Conservation (phyloP, 2,329 filamentous ascomycete genomes). For the Xylariomycetidae sp. region DNA sequence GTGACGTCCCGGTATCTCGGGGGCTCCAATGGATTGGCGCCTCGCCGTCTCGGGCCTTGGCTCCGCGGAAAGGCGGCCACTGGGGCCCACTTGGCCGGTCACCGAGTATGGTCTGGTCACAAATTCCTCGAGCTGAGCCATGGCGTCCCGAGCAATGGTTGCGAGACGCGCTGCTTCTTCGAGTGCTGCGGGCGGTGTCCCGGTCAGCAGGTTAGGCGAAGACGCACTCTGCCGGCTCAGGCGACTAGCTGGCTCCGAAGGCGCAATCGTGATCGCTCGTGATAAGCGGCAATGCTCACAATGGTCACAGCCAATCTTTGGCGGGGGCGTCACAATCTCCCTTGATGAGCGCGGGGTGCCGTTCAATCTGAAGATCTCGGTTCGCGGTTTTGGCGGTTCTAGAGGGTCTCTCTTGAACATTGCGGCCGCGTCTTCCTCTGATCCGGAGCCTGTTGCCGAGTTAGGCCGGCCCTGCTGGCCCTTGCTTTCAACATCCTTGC, state of each 20-base stretch:
- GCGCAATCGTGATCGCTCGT: slow-evolving; percentile 4
- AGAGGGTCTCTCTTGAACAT: slow-evolving; percentile 3
- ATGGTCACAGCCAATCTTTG: slow-evolving; percentile 11
- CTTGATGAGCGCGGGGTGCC: neutral
- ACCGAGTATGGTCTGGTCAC: slow-evolving; percentile 11
- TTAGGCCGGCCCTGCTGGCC: slow-evolving; percentile 1
- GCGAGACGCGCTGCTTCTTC: slow-evolving; percentile 17
- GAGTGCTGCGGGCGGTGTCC: slow-evolving; percentile 6
- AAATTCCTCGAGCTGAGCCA: slow-evolving; percentile 16
- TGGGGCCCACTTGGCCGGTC: slow-evolving; percentile 1
- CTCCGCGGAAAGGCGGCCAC: neutral
- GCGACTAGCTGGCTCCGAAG: slow-evolving; percentile 3
- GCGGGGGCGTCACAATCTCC: neutral
- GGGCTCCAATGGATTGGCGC: slow-evolving; percentile 5
- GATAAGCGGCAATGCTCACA: slow-evolving; percentile 18
- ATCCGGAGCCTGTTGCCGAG: neutral
- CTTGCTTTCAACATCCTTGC: slow-evolving; percentile 1
- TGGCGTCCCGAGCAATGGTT: slow-evolving; percentile 12
- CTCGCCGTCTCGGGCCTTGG: neutral
- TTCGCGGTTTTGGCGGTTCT: slow-evolving; percentile 1
- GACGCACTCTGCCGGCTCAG: slow-evolving; percentile 1
- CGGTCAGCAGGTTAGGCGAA: neutral
- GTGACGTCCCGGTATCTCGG: slow-evolving; percentile 4
- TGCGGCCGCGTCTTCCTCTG: neutral
- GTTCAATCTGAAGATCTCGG: slow-evolving; percentile 2